These are phyloP conservation scores for Brassica nigra DNA, from an alignment of 345 rosid species.

Conservation along the genomic window DNA sequence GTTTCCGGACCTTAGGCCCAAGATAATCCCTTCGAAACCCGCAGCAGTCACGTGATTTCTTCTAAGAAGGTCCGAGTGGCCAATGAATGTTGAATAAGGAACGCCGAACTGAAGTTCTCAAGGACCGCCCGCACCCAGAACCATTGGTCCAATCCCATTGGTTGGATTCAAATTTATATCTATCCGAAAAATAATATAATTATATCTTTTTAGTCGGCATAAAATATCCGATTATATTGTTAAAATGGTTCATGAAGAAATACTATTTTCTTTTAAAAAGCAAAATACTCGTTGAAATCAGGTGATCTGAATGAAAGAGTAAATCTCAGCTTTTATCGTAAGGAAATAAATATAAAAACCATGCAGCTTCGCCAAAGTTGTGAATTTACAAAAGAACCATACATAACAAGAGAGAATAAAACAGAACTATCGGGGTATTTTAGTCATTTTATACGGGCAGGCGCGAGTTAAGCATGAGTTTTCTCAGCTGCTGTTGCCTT, in stretches of 20 bases:
- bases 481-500: slow-evolving; percentile 7
- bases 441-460: background rate
- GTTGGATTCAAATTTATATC: background rate
- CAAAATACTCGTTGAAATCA: slow-evolving; percentile 15
- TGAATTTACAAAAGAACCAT: background rate
- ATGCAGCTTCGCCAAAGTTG: background rate
- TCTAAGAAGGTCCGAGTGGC: no score
- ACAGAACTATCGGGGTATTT: background rate
- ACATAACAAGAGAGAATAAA: background rate
- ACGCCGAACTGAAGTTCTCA: no score
- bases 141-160: no score
- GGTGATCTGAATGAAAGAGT: slow-evolving; percentile 15
- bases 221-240: background rate
- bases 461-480: slow-evolving; percentile 3
- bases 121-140: no score
- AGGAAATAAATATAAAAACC: background rate
- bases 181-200: background rate
- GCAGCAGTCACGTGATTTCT: no score
- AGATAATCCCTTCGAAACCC: no score
- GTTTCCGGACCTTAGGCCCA: no score
- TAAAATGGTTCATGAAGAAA: background rate
- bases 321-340: background rate
- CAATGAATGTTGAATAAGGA: no score
- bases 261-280: background rate
- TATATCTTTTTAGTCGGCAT: background rate